phyloP scores from a whole-genome alignment of 2,329 filamentous ascomycete genomes.

The Pseudocercospora macadamiae region DNA sequence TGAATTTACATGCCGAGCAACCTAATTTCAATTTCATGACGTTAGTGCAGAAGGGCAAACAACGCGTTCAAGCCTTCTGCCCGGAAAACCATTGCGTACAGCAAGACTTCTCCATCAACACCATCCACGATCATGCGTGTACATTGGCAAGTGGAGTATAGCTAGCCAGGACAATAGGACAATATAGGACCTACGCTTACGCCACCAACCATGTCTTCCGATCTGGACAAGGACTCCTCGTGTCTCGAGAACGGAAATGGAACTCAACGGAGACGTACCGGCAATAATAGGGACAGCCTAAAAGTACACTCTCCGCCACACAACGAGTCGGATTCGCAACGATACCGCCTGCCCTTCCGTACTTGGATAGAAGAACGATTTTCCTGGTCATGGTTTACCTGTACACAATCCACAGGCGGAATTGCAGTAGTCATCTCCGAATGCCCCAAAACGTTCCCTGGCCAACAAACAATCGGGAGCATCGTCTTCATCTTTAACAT shows the following conservation, averaged over 20 bases:
- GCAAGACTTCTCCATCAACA: background rate
- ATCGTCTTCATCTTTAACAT: slow-evolving; percentile 71
- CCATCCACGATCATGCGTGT: no score
- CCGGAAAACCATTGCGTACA: background rate
- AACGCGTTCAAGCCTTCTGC: background rate
- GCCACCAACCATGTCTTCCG: background rate
- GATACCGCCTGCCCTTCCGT: slow-evolving; percentile 19
- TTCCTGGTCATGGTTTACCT: slow-evolving; percentile 63
- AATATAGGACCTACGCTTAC: background rate
- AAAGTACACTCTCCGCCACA: background rate
- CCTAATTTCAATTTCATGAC: background rate
- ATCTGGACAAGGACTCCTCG: background rate
- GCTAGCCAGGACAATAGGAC: background rate
- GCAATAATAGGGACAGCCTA: background rate
- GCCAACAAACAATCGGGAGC: slow-evolving; percentile 65
- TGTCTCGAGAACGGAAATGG: background rate
- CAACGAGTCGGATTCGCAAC: no score
- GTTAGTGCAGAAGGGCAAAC: background rate
- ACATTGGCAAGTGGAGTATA: no score
- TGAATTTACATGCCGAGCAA: background rate
- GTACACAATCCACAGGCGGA: slow-evolving; percentile 75
- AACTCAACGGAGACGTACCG: background rate
- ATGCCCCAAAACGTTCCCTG: slow-evolving; percentile 65
- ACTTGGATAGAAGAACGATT: slow-evolving; percentile 23
- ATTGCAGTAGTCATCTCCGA: slow-evolving; percentile 67